Evolutionary conservation across 225 moss, liverwort and hornwort species (phyloP).

Genomic region (Anthoceros angustus): DNA sequence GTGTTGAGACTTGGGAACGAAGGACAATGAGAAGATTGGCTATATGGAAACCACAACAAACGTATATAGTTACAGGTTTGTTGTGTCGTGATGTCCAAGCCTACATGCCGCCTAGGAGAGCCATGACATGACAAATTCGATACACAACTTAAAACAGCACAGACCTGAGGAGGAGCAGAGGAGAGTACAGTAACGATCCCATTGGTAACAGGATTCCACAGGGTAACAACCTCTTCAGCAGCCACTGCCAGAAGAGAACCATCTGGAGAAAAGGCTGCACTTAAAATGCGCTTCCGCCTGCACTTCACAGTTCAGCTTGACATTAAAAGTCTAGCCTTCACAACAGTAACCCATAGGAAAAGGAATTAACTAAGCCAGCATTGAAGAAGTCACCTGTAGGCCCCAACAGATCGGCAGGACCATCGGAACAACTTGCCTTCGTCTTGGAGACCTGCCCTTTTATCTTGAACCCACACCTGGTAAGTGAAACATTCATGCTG

Average conservation of each 20-base stretch:
- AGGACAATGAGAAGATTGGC: neutral
- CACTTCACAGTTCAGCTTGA: neutral
- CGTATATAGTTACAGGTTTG: neutral
- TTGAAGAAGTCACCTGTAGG: constrained; percentile 21
- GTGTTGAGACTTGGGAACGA: neutral
- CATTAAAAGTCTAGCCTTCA: neutral
- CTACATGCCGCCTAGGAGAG: neutral
- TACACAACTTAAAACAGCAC: neutral
- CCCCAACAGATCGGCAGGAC: constrained; percentile 86
- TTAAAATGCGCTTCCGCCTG: constrained; percentile 46
- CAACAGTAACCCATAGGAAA: neutral
- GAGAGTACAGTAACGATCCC: constrained; percentile 49
- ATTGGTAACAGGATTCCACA: constrained; percentile 86
- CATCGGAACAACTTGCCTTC: constrained; percentile 23
- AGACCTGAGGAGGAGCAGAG: constrained; percentile 18
- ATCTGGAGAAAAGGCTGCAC: constrained; percentile 66
- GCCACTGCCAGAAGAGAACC: constrained; percentile 64
- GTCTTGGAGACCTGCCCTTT: constrained; percentile 9
- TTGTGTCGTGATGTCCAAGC: neutral
- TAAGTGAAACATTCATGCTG: constrained; percentile 12
- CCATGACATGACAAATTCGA: neutral
- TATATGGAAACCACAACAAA: neutral
- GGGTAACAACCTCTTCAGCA: constrained; percentile 55
- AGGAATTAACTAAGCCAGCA: neutral
- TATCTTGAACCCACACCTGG: constrained; percentile 59